These are phyloP conservation scores for Pestalotiopsis fici DNA, from an alignment of 2,329 filamentous ascomycete species.

Conservation along the genomic window DNA sequence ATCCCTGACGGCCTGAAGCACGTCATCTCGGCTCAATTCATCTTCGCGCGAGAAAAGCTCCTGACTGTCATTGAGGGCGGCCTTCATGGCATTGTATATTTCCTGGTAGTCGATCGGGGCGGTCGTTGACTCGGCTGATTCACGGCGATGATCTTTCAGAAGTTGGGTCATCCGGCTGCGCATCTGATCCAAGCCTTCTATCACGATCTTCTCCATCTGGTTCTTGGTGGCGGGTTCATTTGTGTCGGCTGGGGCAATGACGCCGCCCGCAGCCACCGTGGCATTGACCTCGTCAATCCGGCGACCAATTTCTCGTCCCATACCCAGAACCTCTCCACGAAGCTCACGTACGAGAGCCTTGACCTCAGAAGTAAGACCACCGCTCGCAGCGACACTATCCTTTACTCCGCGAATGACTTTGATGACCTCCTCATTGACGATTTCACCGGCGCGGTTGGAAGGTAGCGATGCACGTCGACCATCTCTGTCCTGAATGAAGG, in stretches of 20 bases:
- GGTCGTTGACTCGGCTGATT: constrained; percentile 64
- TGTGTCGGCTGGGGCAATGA: constrained; percentile 37
- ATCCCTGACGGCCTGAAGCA: constrained; percentile 83
- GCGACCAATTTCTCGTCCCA: constrained; percentile 88
- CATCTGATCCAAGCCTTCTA: constrained; percentile 79
- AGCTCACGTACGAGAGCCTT: constrained; percentile 89
- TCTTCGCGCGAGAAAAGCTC: constrained; percentile 45
- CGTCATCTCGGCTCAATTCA: constrained; percentile 74
- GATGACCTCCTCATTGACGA: constrained; percentile 76
- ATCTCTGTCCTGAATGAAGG: constrained; percentile 43
- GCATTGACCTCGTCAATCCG: constrained; percentile 72
- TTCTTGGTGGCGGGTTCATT: constrained; percentile 60
- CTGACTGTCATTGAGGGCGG: constrained; percentile 67
- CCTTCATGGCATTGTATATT: constrained; percentile 81
- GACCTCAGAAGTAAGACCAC: constrained; percentile 87
- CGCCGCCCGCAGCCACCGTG: not conserved
- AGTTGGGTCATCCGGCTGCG: constrained; percentile 82
- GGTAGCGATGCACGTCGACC: constrained; percentile 46
- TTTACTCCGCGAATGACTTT: constrained; percentile 85
- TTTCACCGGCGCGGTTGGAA: constrained; percentile 48
- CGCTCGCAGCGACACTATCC: constrained; percentile 85
- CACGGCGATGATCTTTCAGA: constrained; percentile 72
- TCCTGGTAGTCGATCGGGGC: constrained; percentile 76
- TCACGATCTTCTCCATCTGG: constrained; percentile 76
- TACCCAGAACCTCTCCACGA: constrained; percentile 87